Evolutionary conservation across 495 filamentous ascomycete species (phyloP).

Genomic region (Penicillium cinerascens): DNA sequence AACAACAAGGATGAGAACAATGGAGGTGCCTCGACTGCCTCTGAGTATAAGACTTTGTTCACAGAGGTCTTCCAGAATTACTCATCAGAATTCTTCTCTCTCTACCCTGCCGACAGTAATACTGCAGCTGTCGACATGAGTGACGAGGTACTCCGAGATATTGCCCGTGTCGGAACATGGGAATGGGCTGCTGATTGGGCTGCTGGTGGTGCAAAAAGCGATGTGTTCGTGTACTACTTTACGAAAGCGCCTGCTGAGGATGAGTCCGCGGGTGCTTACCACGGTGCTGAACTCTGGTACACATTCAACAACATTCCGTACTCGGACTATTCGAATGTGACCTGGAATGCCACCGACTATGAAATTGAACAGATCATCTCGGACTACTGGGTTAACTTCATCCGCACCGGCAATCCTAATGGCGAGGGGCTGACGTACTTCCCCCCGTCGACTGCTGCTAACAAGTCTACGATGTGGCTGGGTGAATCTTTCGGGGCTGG

Average conservation of each 20-base stretch:
- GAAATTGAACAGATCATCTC: constrained; percentile 12
- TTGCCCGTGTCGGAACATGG: constrained; percentile 15
- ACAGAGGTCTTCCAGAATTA: constrained; percentile 8
- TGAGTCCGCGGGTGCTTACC: constrained; percentile 17
- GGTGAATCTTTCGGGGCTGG: too few relatives aligned
- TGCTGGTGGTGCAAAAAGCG: constrained; percentile 15
- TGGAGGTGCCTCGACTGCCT: constrained; percentile 7
- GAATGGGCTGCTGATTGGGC: constrained; percentile 12
- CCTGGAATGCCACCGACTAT: constrained; percentile 15
- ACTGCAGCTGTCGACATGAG: constrained; percentile 10
- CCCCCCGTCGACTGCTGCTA: too few relatives aligned
- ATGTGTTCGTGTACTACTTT: constrained; percentile 18
- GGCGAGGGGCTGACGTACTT: constrained; percentile 2
- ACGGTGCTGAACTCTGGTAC: constrained; percentile 17
- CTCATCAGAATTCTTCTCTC: constrained; percentile 10
- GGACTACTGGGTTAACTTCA: constrained; percentile 26
- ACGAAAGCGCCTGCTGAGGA: constrained; percentile 14
- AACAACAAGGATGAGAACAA: constrained; percentile 20
- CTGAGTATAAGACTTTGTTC: constrained; percentile 11
- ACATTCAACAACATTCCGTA: constrained; percentile 21
- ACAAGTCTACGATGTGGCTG: too few relatives aligned
- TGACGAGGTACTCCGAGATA: constrained; percentile 11
- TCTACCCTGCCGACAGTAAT: constrained; percentile 12
- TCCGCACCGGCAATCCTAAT: constrained; percentile 20
- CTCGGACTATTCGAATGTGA: constrained; percentile 16